These are phyloP conservation scores for Gonapodya prolifera DNA, from an alignment of 192 early-diverging fungal species.

Conservation along the genomic window DNA sequence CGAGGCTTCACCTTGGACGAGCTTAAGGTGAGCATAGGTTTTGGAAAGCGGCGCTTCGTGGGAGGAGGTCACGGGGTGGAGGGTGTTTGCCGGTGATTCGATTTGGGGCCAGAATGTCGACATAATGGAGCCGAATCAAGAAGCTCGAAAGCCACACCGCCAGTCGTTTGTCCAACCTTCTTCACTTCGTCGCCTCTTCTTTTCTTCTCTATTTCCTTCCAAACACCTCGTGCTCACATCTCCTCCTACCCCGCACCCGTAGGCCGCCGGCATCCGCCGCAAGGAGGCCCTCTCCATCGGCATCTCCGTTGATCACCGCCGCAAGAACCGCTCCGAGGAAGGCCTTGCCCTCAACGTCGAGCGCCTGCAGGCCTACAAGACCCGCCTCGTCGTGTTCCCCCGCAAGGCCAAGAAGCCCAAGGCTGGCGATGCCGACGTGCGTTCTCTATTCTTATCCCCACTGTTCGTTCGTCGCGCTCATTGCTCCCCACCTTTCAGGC, in stretches of 20 bases:
- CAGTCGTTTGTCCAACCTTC: not conserved
- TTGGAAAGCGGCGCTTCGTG: slow-evolving; percentile 4
- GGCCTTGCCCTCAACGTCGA: slow-evolving; percentile 84
- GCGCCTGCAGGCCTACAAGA: slow-evolving; percentile 87
- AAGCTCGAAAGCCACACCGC: not conserved
- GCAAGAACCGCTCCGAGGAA: slow-evolving; percentile 90
- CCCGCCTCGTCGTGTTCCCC: slow-evolving; percentile 94
- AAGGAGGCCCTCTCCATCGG: slow-evolving; percentile 91
- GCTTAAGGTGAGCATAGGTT: slow-evolving; percentile 60
- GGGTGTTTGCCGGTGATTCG: slow-evolving; percentile 11
- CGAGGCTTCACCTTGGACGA: slow-evolving; percentile 98
- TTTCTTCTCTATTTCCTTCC: slow-evolving; percentile 7
- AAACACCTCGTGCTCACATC: no score
- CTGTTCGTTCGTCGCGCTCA: no score
- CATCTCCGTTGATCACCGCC: slow-evolving; percentile 92
- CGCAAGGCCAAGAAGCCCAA: slow-evolving; percentile 78
- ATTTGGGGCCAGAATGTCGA: not conserved
- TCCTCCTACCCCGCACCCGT: no score
- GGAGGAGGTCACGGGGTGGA: slow-evolving; percentile 4
- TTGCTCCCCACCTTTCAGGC: no score
- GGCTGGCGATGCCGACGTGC: slow-evolving; percentile 15
- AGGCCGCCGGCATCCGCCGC: slow-evolving; percentile 82
- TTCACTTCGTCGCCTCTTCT: slow-evolving; percentile 9
- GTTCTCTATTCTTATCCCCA: no score
- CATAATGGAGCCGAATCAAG: not conserved